Base-by-base conservation (phyloP, 495 filamentous ascomycete genomes). In the Rhypophila decipiens region DNA sequence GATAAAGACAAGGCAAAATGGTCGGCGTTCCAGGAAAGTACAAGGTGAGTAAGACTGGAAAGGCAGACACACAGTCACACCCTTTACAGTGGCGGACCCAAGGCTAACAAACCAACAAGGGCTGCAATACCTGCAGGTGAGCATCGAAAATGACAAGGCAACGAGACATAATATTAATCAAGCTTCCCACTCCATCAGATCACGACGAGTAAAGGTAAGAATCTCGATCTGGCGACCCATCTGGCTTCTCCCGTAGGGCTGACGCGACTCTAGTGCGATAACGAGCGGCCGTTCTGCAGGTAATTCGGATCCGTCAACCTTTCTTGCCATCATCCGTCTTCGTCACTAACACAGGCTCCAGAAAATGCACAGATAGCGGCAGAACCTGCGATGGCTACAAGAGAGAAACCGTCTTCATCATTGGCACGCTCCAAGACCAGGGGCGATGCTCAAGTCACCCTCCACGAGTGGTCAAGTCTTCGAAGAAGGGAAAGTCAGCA, bases 351-450 rank as follows among this genome's bases (percentile, higher is more conserved):
- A 19, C 12, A 41, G 12, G 35, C 9, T 10, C 11, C n/a, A n/a
- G 38, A 49, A 83, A 82, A 49, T 84, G 81, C 60, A 70, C 71
- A 39, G 77, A 82, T 70, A 76, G 77, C 60, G 75, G 76, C 45
- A 75, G 82, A 48, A 71, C 78, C 60, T 84, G 80, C 56, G 64
- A 74, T 42, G 80, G 80, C 35, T 84, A 84, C 58, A 76, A 82
- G 61, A 64, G 72, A 39, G 70, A 74, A 56, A 73, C 65, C 5
- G 70, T 73, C 34, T 75, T 75, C 51, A 75, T 74, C 50, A 62
- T 72, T 41, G 68, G 70, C 8, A 73, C 68, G 13, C 58, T 63
- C 24, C 60, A 73, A 24, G 61, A 72, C 31, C 62, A 58, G 36
- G 71, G 72, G 3, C 63, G 72, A 27, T 72, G 70, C 35, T 66